phyloP scores from a whole-genome alignment of 2,329 filamentous ascomycete genomes.

The Leptographium wingfieldii region DNA sequence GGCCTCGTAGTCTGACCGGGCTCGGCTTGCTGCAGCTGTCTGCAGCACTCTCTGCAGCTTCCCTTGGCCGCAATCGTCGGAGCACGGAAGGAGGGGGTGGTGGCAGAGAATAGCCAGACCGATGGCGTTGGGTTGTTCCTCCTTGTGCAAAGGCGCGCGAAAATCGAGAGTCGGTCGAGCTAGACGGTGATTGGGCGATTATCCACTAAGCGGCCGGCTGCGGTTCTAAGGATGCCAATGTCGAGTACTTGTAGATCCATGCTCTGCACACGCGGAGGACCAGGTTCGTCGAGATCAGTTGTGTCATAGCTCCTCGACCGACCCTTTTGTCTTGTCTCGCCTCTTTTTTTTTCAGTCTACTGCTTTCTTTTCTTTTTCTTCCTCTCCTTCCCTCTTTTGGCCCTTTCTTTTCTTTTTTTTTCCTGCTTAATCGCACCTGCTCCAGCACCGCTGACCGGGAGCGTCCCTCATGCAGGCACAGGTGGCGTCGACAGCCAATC shows the following conservation, averaged over 20 bases:
- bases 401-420: slow-evolving; percentile 1
- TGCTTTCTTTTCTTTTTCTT: not conserved
- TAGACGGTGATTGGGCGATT: not conserved
- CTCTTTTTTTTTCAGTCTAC: not conserved
- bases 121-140: not conserved
- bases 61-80: not conserved
- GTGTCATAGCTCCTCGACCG: not conserved
- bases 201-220: not conserved
- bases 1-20: not conserved
- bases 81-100: not conserved
- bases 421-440: not conserved
- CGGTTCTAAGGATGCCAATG: not conserved
- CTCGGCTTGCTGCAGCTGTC: not conserved
- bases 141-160: not conserved
- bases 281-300: not conserved
- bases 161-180: not conserved
- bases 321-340: not conserved
- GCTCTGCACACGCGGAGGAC: not conserved
- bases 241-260: not conserved
- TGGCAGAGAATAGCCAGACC: not conserved
- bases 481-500: slow-evolving; percentile 7
- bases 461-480: slow-evolving; percentile 13
- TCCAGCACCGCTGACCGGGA: not conserved
- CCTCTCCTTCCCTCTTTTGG: not conserved
- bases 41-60: not conserved